Evolutionary conservation across 139 green algal genomes (phyloP), one percentile per base, ranked within the genome.

Genomic region (Yamagishiella unicocca): DNA sequence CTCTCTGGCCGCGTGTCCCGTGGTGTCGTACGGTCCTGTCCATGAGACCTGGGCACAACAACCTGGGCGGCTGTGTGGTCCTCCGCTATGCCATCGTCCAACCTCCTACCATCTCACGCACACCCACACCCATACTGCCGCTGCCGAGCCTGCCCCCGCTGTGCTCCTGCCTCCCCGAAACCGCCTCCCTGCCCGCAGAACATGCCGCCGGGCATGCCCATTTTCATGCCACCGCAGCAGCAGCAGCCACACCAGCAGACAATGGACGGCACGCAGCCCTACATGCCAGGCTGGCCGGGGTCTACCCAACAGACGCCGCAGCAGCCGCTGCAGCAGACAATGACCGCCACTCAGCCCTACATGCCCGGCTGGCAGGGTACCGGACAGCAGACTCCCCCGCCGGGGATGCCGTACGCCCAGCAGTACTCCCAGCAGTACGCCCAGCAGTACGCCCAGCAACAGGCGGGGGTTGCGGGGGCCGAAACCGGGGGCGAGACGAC

Each of bases 161-260:
- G n/a, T n/a, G n/a, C n/a, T n/a, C n/a, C n/a, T n/a, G n/a, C n/a
- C n/a, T n/a, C n/a, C n/a, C n/a, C n/a, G n/a, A n/a, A n/a, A n/a
- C 50, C 50, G 50, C 50, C 35, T 10, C 35, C 35, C n/a, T n/a
- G n/a, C n/a, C 35, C 38, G 77, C 61, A 85, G 79, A 85, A 85
- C 79, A 85, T 85, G 61, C 79, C 79, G 12, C 79, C 79, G 5
- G 79, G 79, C 42, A 85, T 85, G 79, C 79, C 79, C 61, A 76
- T 85, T 31, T 17, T 74, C n/a, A n/a, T 85, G 12, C 61, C 79
- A 2, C 79, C 42, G 27, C 55, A 70, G 58, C 77, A 54, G 55
- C 45, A 64, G 43, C 72, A 62, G 42, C 42, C 40, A 43, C 74
- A 67, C 12, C 31, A 10, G 29, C 45, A 42, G 55, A 29, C 29